phyloP scores from a whole-genome alignment of 2,329 filamentous ascomycete genomes.

The Calonectria hawksworthii region DNA sequence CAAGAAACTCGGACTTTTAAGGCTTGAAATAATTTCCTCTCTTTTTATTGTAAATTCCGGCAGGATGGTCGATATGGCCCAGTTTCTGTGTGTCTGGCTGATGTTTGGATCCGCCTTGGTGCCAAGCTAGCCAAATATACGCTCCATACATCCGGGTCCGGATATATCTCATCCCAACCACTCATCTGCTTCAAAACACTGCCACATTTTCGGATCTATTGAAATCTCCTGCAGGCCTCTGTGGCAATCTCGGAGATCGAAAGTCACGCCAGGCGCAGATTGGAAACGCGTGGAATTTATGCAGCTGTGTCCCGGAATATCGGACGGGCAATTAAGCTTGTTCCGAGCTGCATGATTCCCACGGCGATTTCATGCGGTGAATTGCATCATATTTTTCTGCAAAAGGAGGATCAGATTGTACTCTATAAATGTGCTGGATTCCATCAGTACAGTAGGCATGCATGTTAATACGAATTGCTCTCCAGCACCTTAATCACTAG shows the following conservation, averaged over 20 bases:
- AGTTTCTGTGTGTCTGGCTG: not conserved
- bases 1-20: not conserved
- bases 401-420: not conserved
- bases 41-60: not conserved
- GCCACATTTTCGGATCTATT: not conserved
- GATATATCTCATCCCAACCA: slow-evolving; percentile 8
- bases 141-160: not conserved
- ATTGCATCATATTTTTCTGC: not conserved
- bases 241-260: slow-evolving; percentile 6
- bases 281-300: not conserved
- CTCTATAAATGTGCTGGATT: not conserved
- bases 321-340: slow-evolving; percentile 8
- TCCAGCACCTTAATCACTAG: not conserved
- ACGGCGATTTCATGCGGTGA: not conserved
- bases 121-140: not conserved
- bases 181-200: not conserved
- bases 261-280: not conserved
- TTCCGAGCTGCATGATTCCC: not conserved
- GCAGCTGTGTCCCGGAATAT: not conserved
- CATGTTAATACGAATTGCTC: not conserved
- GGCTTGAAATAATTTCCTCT: not conserved
- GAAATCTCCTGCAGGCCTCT: not conserved
- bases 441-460: not conserved
- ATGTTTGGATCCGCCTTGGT: not conserved
- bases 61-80: not conserved